Conservation (phyloP, 108 stramenopile species). For the Thalassiosira profunda region DNA sequence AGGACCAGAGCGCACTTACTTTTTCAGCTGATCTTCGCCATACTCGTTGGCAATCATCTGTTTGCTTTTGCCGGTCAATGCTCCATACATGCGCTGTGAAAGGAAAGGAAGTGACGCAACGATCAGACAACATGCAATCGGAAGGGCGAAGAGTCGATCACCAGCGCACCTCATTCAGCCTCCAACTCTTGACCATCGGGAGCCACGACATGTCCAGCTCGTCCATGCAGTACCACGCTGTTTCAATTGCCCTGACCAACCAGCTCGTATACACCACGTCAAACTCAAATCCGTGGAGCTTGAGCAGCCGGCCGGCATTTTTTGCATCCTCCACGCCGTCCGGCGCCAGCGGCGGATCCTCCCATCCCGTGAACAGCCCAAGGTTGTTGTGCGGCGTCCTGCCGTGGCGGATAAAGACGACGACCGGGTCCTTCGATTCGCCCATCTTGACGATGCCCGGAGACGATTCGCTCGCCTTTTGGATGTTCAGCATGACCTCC, state of each 20-base stretch:
- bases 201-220: conserved; percentile 74
- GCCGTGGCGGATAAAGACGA: conserved; percentile 80
- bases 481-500: conserved; percentile 31
- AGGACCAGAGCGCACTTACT: conserved; percentile 5
- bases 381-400: conserved; percentile 77
- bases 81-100: conserved; percentile 65
- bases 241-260: conserved; percentile 80
- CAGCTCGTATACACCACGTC: conserved; percentile 90
- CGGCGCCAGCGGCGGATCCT: conserved; percentile 61
- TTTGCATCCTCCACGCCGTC: conserved; percentile 73
- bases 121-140: neutral
- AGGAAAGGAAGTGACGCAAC: neutral
- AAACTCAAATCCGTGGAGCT: conserved; percentile 72
- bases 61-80: conserved; percentile 85
- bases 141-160: conserved; percentile 3
- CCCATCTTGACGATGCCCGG: conserved; percentile 38
- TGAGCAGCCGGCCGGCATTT: conserved; percentile 60
- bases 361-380: conserved; percentile 81
- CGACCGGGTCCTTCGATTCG: conserved; percentile 52
- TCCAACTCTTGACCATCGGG: conserved; percentile 72
- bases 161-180: conserved; percentile 66
- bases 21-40: conserved; percentile 87
- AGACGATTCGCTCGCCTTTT: conserved; percentile 18
- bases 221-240: conserved; percentile 64
- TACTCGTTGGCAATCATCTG: conserved; percentile 89